These are phyloP conservation scores for Panicum virgatum DNA, from an alignment of 202 grass and related monocot genomes.

Conservation along the genomic window DNA sequence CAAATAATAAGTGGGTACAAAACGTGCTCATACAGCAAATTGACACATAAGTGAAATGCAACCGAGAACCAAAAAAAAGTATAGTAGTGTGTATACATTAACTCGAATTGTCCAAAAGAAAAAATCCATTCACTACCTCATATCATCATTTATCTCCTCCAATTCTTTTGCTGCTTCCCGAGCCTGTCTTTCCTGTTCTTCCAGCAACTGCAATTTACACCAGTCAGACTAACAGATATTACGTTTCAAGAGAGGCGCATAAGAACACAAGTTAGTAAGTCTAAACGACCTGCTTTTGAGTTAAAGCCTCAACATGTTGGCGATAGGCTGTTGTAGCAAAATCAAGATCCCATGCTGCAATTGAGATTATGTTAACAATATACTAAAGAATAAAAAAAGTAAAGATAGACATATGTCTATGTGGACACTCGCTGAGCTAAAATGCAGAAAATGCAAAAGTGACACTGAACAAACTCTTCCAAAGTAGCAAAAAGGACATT, in stretches of 20 bases:
- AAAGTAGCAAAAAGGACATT: background rate
- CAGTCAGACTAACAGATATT: slow-evolving; percentile 34
- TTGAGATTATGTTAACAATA: slow-evolving; percentile 36
- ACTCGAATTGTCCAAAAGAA: background rate
- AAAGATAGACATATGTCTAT: background rate
- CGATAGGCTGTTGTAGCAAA: slow-evolving; percentile 93
- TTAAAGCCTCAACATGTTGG: slow-evolving; percentile 91
- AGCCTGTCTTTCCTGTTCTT: slow-evolving; percentile 89
- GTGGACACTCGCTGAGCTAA: slow-evolving; percentile 13
- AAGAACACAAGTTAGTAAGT: slow-evolving; percentile 22
- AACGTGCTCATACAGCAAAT: slow-evolving; percentile 7
- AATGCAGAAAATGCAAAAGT: slow-evolving; percentile 5
- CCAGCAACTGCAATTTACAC: slow-evolving; percentile 67
- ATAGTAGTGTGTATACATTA: slow-evolving; percentile 10
- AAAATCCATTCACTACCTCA: slow-evolving; percentile 37
- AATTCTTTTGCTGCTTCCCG: slow-evolving; percentile 66
- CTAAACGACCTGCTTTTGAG: slow-evolving; percentile 78
- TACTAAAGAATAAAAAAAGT: background rate
- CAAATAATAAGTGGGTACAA: background rate
- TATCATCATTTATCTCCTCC: slow-evolving; percentile 61
- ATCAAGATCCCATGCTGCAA: slow-evolving; percentile 98
- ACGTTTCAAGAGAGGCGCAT: slow-evolving; percentile 9
- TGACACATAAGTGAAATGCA: background rate
- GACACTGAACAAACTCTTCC: background rate
- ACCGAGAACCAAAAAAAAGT: background rate